These are phyloP conservation scores for Exophiala alcalophila DNA, from an alignment of 2,329 filamentous ascomycete species.

Conservation along the genomic window DNA sequence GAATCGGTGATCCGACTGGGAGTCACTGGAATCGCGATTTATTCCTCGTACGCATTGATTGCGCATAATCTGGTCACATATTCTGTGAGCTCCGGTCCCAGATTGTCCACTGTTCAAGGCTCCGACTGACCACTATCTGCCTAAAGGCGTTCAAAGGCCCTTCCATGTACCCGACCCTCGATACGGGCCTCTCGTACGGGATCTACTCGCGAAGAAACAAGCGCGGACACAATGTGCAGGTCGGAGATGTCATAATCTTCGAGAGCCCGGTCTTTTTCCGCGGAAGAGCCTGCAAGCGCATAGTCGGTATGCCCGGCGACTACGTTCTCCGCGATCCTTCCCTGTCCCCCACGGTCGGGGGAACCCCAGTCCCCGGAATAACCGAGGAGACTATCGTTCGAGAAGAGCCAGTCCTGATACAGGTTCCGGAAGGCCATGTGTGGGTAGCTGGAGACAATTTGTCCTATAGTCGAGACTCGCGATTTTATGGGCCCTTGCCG, in stretches of 20 bases:
- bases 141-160: constrained; percentile 52
- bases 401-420: constrained; percentile 42
- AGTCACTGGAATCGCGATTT: constrained; percentile 11
- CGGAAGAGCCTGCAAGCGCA: constrained; percentile 70
- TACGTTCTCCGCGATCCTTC: constrained; percentile 48
- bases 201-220: constrained; percentile 66
- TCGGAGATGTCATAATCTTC: constrained; percentile 85
- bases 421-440: constrained; percentile 83
- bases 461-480: constrained; percentile 77
- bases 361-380: constrained; percentile 17
- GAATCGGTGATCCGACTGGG: constrained; percentile 2
- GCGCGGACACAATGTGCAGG: constrained; percentile 62
- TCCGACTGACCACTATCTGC: no score
- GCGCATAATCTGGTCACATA: constrained; percentile 12
- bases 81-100: no score
- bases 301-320: constrained; percentile 67
- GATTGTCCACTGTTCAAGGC: no score
- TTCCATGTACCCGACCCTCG: constrained; percentile 86
- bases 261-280: constrained; percentile 66
- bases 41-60: constrained; percentile 13
- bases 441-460: constrained; percentile 90
- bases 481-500: constrained; percentile 80
- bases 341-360: constrained; percentile 23
- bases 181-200: constrained; percentile 62
- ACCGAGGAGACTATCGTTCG: constrained; percentile 16